phyloP scores from a whole-genome alignment of 805 yeast genomes.

The Cyberlindnera maritima region DNA sequence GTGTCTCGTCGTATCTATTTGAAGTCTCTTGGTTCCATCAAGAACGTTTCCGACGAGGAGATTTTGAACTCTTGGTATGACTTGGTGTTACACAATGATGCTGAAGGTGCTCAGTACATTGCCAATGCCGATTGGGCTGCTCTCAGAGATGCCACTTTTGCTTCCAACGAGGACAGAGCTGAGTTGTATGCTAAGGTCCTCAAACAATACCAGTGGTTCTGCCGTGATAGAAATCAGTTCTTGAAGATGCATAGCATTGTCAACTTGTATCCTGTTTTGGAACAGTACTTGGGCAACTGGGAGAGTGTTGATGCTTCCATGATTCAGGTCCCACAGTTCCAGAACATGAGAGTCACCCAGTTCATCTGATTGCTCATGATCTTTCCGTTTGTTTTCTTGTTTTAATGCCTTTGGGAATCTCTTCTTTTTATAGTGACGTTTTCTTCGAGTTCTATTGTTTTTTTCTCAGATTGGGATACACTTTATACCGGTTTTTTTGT shows the following conservation, averaged over 20 bases:
- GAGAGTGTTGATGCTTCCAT: conserved; percentile 11
- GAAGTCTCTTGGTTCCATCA: conserved; percentile 68
- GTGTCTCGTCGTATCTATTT: conserved; percentile 71
- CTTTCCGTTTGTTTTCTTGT: neutral
- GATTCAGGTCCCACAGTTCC: conserved; percentile 15
- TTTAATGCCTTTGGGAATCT: neutral
- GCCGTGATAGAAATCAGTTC: conserved; percentile 25
- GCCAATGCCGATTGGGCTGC: conserved; percentile 88
- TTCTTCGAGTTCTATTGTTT: neutral
- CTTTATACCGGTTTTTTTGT: neutral
- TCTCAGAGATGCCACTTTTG: conserved; percentile 66
- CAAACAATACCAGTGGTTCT: conserved; percentile 22
- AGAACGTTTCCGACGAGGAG: conserved; percentile 45
- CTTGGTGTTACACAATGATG: conserved; percentile 46
- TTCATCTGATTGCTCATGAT: conserved; percentile 4
- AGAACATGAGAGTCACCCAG: conserved; percentile 9
- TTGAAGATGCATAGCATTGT: conserved; percentile 11
- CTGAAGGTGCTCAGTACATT: conserved; percentile 54
- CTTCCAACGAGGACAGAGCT: conserved; percentile 17
- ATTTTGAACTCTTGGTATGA: conserved; percentile 58
- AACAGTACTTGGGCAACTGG: conserved; percentile 11
- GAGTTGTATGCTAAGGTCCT: conserved; percentile 24
- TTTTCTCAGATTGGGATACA: neutral
- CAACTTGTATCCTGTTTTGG: conserved; percentile 16
- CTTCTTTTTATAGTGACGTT: neutral